Evolutionary conservation across 192 early-diverging fungal species (phyloP).

Genomic region (Mortierella hygrophila): DNA sequence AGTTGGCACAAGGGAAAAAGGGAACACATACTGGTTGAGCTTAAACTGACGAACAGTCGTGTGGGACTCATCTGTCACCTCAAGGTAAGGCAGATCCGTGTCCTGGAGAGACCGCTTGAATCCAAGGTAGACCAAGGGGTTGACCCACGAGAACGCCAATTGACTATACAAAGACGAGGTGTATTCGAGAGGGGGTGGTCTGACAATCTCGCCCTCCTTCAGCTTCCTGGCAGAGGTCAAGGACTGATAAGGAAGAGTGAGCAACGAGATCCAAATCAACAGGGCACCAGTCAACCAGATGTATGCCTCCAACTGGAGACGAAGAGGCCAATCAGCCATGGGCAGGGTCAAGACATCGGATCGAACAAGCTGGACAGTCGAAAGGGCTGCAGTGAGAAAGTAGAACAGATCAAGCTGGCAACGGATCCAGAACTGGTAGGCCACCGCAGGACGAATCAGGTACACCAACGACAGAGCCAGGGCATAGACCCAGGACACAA

Average conservation of each 20-base stretch:
- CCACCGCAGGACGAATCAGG: conserved; percentile 13
- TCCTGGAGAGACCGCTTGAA: conserved; percentile 63
- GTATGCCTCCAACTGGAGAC: conserved; percentile 21
- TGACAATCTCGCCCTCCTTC: conserved; percentile 9
- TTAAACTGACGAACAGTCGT: conserved; percentile 10
- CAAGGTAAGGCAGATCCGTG: conserved; percentile 71
- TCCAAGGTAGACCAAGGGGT: conserved; percentile 60
- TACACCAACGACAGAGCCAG: conserved; percentile 22
- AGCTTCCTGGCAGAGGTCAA: conserved; percentile 6
- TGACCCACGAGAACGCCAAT: conserved; percentile 48
- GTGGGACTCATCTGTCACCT: conserved; percentile 53
- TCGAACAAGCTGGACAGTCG: conserved; percentile 11
- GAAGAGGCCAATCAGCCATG: conserved; percentile 23
- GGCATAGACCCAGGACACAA: conserved; percentile 26
- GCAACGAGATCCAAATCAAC: conserved; percentile 12
- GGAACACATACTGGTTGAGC: conserved; percentile 15
- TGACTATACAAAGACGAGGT: conserved; percentile 43
- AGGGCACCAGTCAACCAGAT: conserved; percentile 13
- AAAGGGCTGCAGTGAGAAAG: conserved; percentile 11
- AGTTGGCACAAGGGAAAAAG: neutral
- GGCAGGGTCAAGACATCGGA: conserved; percentile 16
- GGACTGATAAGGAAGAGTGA: conserved; percentile 18
- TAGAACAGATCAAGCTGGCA: conserved; percentile 38
- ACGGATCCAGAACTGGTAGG: conserved; percentile 35
- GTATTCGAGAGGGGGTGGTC: conserved; percentile 15